These are phyloP conservation scores for Colletotrichum sp. DNA, from an alignment of 2,329 filamentous ascomycete genomes.

Conservation along the genomic window DNA sequence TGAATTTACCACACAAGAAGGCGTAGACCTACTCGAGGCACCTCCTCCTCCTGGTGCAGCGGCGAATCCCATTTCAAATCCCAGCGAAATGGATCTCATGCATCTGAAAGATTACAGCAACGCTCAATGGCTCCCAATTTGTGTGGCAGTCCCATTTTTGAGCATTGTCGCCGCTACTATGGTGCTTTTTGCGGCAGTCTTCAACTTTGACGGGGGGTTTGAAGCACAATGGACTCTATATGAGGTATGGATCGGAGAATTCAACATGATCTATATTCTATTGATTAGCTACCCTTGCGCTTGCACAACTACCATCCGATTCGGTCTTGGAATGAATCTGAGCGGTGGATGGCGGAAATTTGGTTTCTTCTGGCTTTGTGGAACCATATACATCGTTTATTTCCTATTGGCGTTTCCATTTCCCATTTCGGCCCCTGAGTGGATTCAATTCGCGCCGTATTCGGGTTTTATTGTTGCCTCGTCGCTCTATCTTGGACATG, in stretches of 20 bases:
- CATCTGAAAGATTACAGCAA: neutral
- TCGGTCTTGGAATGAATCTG: neutral
- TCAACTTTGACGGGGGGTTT: neutral
- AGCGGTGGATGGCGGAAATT: neutral
- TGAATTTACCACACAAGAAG: neutral
- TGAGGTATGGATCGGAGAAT: neutral
- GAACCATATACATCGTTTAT: neutral
- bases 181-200: neutral
- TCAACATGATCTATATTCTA: neutral
- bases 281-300: neutral
- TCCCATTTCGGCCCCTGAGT: fast-evolving
- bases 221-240: neutral
- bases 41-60: neutral
- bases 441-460: neutral
- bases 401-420: neutral
- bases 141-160: neutral
- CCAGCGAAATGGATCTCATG: neutral
- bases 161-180: neutral
- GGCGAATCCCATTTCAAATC: neutral
- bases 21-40: neutral
- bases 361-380: neutral
- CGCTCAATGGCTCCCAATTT: neutral
- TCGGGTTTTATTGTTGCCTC: neutral
- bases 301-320: neutral
- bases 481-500: neutral